phyloP scores from a whole-genome alignment of 306 rosid genomes.

The Chamaecrista fasciculata region DNA sequence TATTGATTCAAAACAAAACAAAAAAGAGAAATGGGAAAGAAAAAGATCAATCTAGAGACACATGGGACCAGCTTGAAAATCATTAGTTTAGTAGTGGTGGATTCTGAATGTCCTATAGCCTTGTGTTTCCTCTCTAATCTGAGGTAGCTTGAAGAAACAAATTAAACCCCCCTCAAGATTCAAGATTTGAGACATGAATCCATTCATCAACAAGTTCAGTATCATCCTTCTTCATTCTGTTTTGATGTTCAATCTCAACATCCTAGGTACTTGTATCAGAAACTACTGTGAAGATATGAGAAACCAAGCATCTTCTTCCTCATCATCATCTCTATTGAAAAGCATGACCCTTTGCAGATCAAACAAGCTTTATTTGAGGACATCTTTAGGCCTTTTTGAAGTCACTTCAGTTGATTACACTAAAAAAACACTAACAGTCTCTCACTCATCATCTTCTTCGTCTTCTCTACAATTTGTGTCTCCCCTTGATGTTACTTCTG shows the following conservation, averaged over 20 bases:
- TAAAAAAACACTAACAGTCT: slow-evolving; percentile 28
- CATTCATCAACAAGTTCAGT: slow-evolving; percentile 34
- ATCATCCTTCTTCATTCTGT: slow-evolving; percentile 28
- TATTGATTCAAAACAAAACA: background rate
- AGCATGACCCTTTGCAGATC: slow-evolving; percentile 36
- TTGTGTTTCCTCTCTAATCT: slow-evolving; percentile 17
- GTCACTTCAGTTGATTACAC: slow-evolving; percentile 31
- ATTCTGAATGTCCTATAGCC: slow-evolving; percentile 6
- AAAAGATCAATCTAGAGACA: slow-evolving; percentile 22
- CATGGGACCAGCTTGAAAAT: slow-evolving; percentile 31
- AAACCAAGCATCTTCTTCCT: slow-evolving; percentile 47
- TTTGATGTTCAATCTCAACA: slow-evolving; percentile 39
- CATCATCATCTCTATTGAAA: slow-evolving; percentile 32
- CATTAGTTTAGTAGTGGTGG: background rate
- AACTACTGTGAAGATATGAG: slow-evolving; percentile 41
- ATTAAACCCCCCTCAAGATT: background rate
- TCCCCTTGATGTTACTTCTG: slow-evolving; percentile 37
- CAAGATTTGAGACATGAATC: slow-evolving; percentile 35
- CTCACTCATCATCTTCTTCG: slow-evolving; percentile 41
- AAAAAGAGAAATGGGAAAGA: background rate
- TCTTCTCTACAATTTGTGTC: slow-evolving; percentile 45
- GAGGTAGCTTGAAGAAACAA: slow-evolving; percentile 17
- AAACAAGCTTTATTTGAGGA: slow-evolving; percentile 40
- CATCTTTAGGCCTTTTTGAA: slow-evolving; percentile 40
- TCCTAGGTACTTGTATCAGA: slow-evolving; percentile 35